Base-by-base conservation (phyloP, 164 flowering plant species). In the Saururus chinensis region DNA sequence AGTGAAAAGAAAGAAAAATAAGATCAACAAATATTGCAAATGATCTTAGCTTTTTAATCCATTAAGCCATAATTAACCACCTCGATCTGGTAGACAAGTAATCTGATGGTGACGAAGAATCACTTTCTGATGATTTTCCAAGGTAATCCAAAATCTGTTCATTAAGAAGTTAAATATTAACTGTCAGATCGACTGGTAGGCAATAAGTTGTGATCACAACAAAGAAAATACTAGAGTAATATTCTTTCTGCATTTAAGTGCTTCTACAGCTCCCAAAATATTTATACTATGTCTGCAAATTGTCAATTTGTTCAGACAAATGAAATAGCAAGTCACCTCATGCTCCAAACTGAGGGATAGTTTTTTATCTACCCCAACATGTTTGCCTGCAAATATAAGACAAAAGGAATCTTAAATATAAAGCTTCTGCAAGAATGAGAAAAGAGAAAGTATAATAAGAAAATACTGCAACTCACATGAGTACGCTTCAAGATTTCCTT, bases 401-500 rank as follows among this genome's bases (percentile, higher is more conserved):
- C 24, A 23, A 12, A 13, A 14, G 35, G 17, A 10, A 23, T 55
- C 4, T 24, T 23, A 55, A n/a, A 23, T 1, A 9, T 23, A 1
- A 23, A 24, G 21, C 9, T 11, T 55, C 30, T 53, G 25, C 22
- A 53, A 4, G 37, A 30, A 30, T 30, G 37, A 2, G 19, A 23
- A 53, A 20, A 53, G 22, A 20, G 11, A 19, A 53, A 45, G 54
- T 19, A 60, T 49, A 30, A 57, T 40, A 12, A 16, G 12, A 22
- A 52, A 26, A n/a, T n/a, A 3, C 51, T 45, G 20, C 17, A 17
- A 72, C 95, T 78, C 73, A 92, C 98, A 92, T 45, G 97, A 88
- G 75, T 88, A 92, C 57, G 96, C 96, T 79, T 89, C 97, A 61
- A 92, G 82, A 51, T 77, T 76, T 61, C 92, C 96, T 76, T 78